Evolutionary conservation across 2,329 filamentous ascomycete species (phyloP).

Genomic region (Phyllosticta paracitricarpa): DNA sequence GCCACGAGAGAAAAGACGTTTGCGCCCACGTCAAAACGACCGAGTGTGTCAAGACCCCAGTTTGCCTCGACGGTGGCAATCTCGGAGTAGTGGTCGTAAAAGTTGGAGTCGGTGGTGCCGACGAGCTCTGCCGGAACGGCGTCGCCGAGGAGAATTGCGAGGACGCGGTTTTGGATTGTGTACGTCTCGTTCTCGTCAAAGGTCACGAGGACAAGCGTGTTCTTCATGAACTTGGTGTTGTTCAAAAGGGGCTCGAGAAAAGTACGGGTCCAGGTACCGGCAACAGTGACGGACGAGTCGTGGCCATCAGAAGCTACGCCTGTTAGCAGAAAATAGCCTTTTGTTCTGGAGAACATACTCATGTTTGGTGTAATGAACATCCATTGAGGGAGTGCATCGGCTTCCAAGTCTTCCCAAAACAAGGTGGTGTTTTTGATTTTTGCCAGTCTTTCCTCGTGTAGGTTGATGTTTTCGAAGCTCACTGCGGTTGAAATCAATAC

Average conservation of each 20-base stretch:
- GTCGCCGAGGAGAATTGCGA: slow-evolving; percentile 63
- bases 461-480: slow-evolving; percentile 55
- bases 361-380: slow-evolving; percentile 59
- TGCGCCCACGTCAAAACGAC: slow-evolving; percentile 37
- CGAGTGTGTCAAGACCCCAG: slow-evolving; percentile 36
- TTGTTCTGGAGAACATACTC: slow-evolving; percentile 1
- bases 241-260: slow-evolving; percentile 63
- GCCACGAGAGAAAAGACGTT: slow-evolving; percentile 34
- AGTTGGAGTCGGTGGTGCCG: slow-evolving; percentile 59
- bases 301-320: slow-evolving; percentile 72
- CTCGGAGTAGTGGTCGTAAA: slow-evolving; percentile 39
- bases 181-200: slow-evolving; percentile 74
- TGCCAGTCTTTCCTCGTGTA: slow-evolving; percentile 48
- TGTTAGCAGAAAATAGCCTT: slow-evolving; percentile 28
- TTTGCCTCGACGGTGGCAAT: slow-evolving; percentile 37
- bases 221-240: slow-evolving; percentile 61
- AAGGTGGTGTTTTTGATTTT: slow-evolving; percentile 66
- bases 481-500: slow-evolving; percentile 31
- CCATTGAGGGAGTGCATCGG: slow-evolving; percentile 59
- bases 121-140: slow-evolving; percentile 55
- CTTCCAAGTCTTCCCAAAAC: slow-evolving; percentile 58
- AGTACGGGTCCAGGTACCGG: slow-evolving; percentile 55
- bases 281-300: slow-evolving; percentile 59
- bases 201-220: slow-evolving; percentile 64
- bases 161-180: slow-evolving; percentile 55